Conservation (phyloP, 257 asterid species). For the Thymus mandschuricus region DNA sequence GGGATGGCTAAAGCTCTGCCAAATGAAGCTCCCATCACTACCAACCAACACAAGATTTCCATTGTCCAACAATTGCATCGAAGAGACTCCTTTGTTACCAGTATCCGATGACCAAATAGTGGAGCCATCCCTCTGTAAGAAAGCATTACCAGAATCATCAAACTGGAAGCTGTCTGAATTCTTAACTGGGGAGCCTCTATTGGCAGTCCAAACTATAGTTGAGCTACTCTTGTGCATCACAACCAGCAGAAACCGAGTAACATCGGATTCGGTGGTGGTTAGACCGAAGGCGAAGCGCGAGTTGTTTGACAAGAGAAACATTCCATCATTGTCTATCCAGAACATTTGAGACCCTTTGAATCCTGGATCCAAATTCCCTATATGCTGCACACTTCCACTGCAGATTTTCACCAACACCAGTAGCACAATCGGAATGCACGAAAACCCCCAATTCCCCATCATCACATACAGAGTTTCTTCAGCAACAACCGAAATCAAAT, state of each 20-base stretch:
- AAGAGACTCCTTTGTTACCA: conserved; percentile 64
- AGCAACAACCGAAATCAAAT: conserved; percentile 20
- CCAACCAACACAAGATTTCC: conserved; percentile 78
- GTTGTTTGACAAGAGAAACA: conserved; percentile 70
- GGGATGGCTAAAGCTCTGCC: conserved; percentile 90
- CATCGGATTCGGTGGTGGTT: conserved; percentile 52
- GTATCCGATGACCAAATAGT: conserved; percentile 69
- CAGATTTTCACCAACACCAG: conserved; percentile 43
- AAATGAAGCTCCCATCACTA: conserved; percentile 49
- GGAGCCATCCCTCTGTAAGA: conserved; percentile 53
- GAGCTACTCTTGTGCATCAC: conserved; percentile 68
- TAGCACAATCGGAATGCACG: conserved; percentile 23
- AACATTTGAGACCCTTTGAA: conserved; percentile 74
- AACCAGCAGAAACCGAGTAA: conserved; percentile 66
- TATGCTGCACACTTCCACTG: conserved; percentile 60
- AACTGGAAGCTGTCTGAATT: conserved; percentile 62
- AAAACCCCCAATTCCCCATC: conserved; percentile 57
- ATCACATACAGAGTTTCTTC: conserved; percentile 23
- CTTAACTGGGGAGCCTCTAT: conserved; percentile 59
- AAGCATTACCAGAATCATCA: conserved; percentile 70
- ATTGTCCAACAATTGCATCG: conserved; percentile 65
- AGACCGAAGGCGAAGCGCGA: conserved; percentile 79
- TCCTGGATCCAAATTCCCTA: conserved; percentile 62
- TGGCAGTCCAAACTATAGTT: conserved; percentile 85
- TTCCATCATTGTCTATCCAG: conserved; percentile 77